Evolutionary conservation across 805 yeast genomes (phyloP), one percentile per base, ranked within the genome.

Genomic region (Kazachstania africana): DNA sequence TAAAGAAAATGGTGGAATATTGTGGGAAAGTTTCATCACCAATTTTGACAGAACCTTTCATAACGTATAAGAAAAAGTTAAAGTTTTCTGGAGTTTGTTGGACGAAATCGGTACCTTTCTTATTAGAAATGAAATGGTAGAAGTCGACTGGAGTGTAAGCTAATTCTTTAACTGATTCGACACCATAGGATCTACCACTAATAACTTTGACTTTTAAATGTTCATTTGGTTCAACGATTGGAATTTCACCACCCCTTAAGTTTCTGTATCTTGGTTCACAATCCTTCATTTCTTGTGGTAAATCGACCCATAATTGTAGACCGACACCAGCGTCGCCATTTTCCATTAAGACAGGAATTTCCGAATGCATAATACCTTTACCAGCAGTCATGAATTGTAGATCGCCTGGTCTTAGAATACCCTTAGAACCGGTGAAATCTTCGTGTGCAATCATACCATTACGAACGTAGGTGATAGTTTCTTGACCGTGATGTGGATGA

Each of bases 361-460:
- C 95, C 3, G 84, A 70, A 53, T 83, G 95, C 33, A 80, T 80
- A 23, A 83, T 72, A 31, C 93, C 95, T 44, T 68, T 70, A 37
- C 94, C 95, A 4, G 95, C 94, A 17, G 94, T 84, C 95, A 84
- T 84, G 55, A 84, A 83, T 55, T 84, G 95, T 42, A 85, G 62
- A 52, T 84, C 95, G 35, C 94, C 95, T 6, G 83, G 72, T 38
- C 70, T 65, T 32, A 85, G 59, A 6, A 81, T 64, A 34, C 94
- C 95, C 32, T 69, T 66, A n/a, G 78, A 61, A 1, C 94, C 94
- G 2, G 93, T 80, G 57, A 84, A 82, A 53, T 85, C 95, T 49
- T 78, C 85, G 50, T 80, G 93, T 4, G 82, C 79, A 55, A 80
- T 59, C 41, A 68, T 70, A 24, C 88, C 88, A 29, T 70, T 63